Base-by-base conservation (phyloP, 108 stramenopile genomes). In the Schizochytrium sp. region DNA sequence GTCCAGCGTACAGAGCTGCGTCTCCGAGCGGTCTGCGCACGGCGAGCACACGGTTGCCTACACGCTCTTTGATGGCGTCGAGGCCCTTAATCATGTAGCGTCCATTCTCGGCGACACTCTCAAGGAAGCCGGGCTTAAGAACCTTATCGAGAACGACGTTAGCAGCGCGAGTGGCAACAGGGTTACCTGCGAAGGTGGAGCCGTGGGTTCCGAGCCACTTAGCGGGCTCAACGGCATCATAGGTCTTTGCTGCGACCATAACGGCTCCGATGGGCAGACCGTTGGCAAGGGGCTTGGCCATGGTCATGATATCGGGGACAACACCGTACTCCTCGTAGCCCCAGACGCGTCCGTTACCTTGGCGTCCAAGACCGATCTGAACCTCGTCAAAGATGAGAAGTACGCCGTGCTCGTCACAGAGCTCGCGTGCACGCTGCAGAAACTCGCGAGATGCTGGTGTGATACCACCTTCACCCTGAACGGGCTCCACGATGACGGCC, bases 231-330 rank as follows among this genome's bases (percentile, higher is more conserved):
- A 89, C 8, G 0, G 69, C 95, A 88, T 94, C 91, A n/a, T 95
- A 95, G 2, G 94, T 96, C 7, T 92, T 96, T 40, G 96, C 97
- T 55, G 93, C 90, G 46, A 96, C 95, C 94, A 99, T 94, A 97
- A 99, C 97, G 89, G 98, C 98, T 57, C 98, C 98, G 87, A 99
- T 98, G 8, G 98, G 98, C 13, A 99, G 97, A 57, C 98, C 98
- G 13, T 97, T 97, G 12, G 98, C 98, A 89, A 99, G 93, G 0
- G 98, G 98, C 93, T 99, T 99, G 45, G 98, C 98, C 46, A 95
- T 95, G 47, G 98, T 98, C 90, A 99, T 95, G 2, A 98, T 94
- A 93, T 99, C 98, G 0, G 98, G 98, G 72, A 94, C 93, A n/a
- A 99, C 93, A 69, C 89, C 94, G 45, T 46, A 46, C 47, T 15